phyloP scores from a whole-genome alignment of 345 rosid species.

The Hibiscus trionum region DNA sequence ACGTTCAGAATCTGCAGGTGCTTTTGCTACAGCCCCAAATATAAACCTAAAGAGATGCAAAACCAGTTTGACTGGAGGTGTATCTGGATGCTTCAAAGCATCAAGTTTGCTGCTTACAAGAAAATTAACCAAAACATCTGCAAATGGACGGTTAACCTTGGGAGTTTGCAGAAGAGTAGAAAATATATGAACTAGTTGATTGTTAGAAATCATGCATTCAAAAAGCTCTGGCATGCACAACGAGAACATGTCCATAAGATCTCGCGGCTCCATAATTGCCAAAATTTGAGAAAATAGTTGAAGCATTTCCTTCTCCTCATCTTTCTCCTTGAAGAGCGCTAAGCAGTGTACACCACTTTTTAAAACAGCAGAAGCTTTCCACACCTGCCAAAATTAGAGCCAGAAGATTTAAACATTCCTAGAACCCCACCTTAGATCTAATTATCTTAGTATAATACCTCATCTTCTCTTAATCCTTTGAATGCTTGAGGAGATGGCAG shows the following conservation, averaged over 20 bases:
- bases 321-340: slow-evolving; percentile 96
- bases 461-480: slow-evolving; percentile 97
- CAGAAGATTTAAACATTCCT: slow-evolving; percentile 17
- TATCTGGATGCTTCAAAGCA: slow-evolving; percentile 76
- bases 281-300: slow-evolving; percentile 82
- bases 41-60: slow-evolving; percentile 86
- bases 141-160: slow-evolving; percentile 82
- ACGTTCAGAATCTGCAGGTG: slow-evolving; percentile 90
- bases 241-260: slow-evolving; percentile 98
- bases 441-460: slow-evolving; percentile 44
- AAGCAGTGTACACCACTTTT: slow-evolving; percentile 97
- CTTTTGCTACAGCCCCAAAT: slow-evolving; percentile 85
- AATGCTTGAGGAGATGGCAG: slow-evolving; percentile 64
- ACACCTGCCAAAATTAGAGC: slow-evolving; percentile 47
- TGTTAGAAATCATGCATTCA: slow-evolving; percentile 89
- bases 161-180: slow-evolving; percentile 73
- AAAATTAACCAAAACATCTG: slow-evolving; percentile 84
- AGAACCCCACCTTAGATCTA: slow-evolving; percentile 3
- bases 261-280: slow-evolving; percentile 94
- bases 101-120: slow-evolving; percentile 88
- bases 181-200: slow-evolving; percentile 85
- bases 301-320: slow-evolving; percentile 93
- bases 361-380: slow-evolving; percentile 95
- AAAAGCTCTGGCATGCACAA: slow-evolving; percentile 97
- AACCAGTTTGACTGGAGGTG: slow-evolving; percentile 76